Base-by-base conservation (phyloP, 805 yeast species). In the Candida chilensis region DNA sequence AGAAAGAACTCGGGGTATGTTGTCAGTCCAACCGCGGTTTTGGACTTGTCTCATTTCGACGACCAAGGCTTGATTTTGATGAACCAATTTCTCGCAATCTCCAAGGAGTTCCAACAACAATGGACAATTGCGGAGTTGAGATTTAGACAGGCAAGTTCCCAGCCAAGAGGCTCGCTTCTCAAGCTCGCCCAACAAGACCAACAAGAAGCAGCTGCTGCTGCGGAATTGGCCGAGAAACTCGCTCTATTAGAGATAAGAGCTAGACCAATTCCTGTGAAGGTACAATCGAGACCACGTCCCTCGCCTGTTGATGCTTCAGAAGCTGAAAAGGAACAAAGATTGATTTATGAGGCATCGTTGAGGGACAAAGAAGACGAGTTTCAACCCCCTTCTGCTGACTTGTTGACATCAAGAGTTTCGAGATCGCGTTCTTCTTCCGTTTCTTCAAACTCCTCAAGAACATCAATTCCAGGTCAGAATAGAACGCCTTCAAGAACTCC, bases 71-170 rank as follows among this genome's bases (percentile, higher is more conserved):
- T 44, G 33, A 37, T 35, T 4, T 40, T 56, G 30, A 32, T 56
- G 3, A 55, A 57, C 21, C 38, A 52, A 1, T 45, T 57, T 34
- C 7, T 57, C 2, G 33, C 32, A 5, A 48, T 50, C 15, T 46
- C 69, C 17, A 57, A 50, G 25, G 59, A 56, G 17, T 58, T 70
- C 28, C 57, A 60, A 4, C 32, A 37, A 13, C 47, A 48, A 27
- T 71, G 76, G 76, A 47, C 66, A 1, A 36, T 50, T 7, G 54
- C 61, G 20, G 72, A 66, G 30, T 20, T 64, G 37, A 41, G 62
- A 39, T 52, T 67, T 44, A 45, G 73, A 46, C 51, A 56, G 42
- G 36, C 48, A 47, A n/a, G 38, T 37, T 12, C 29, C 45, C 20
- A 36, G 16, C 47, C 20, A 50, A 39, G 17, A 36, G 40, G 20